Evolutionary conservation across 2,329 filamentous ascomycete species (phyloP), one percentile per base, ranked within the genome.

Genomic region (Achaetomium macrosporum): DNA sequence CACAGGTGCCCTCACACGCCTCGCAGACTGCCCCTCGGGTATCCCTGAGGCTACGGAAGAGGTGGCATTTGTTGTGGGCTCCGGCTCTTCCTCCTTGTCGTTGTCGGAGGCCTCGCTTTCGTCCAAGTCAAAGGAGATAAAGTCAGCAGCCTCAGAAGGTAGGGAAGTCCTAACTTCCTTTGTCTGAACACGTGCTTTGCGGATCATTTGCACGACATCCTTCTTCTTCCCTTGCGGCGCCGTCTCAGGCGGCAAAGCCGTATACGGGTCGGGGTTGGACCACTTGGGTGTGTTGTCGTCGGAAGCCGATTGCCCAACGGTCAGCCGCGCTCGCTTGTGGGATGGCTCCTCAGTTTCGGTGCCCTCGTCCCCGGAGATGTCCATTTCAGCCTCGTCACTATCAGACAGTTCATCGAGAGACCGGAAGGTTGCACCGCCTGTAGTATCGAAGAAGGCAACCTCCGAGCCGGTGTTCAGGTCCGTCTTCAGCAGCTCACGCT

Each of bases 241-340:
- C 50, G 90, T 86, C 59, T 91, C 87, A 7, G 90, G 90, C 9
- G 92, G 92, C 10, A 96, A 75, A 2, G 83, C 87, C 6, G 89
- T 95, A 69, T 97, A 96, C 0, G 91, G 90, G 66, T 97, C 92
- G 3, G 92, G 91, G 62, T 97, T 97, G 5, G 90, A 96, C 92
- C 92, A 97, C 68, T 87, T 90, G 3, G 90, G 90, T 5, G 67
- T 69, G 13, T 73, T 71, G 50, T 75, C 65, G 56, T 70, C 73
- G 19, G 68, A 64, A n/a, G 71, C 65, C 9, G 66, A 66, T 15
- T 63, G 57, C 5, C 66, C 57, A 2, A 60, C 60, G 10, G 63
- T 47, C 5, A 62, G 66, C 10, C 74, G 72, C 2, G 65, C 65
- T 11, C 75, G 73, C 62, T 79, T 79, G 45, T 63, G 65, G 3